These are phyloP conservation scores for Pyrenula massariospora DNA, from an alignment of 495 filamentous ascomycete genomes.

Conservation along the genomic window DNA sequence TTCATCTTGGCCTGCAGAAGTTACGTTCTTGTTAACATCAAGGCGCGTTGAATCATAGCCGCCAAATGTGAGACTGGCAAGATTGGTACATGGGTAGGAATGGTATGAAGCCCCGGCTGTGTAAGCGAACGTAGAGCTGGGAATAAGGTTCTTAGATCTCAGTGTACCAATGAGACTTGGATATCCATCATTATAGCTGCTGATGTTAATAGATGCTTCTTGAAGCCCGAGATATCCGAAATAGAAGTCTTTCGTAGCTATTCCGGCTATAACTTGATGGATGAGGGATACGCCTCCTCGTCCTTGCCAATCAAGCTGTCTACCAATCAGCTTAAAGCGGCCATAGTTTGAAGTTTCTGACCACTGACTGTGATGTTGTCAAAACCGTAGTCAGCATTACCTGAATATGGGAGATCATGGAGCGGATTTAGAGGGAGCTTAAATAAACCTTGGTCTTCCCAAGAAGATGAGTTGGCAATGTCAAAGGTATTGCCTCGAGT, in stretches of 20 bases:
- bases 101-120: slow-evolving; percentile 53
- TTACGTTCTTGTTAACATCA: slow-evolving; percentile 26
- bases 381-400: slow-evolving; percentile 47
- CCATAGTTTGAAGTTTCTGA: too few species aligned
- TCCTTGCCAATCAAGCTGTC: slow-evolving; percentile 21
- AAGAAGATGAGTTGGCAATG: slow-evolving; percentile 36
- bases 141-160: slow-evolving; percentile 34
- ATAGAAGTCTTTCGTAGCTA: slow-evolving; percentile 43
- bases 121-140: slow-evolving; percentile 49
- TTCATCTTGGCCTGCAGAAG: slow-evolving; percentile 1
- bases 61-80: slow-evolving; percentile 44
- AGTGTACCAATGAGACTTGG: slow-evolving; percentile 37
- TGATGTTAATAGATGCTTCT: slow-evolving; percentile 23
- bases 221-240: slow-evolving; percentile 47
- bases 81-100: slow-evolving; percentile 12
- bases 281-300: slow-evolving; percentile 24
- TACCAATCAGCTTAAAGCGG: slow-evolving; percentile 6
- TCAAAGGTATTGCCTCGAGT: slow-evolving; percentile 44
- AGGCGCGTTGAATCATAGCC: slow-evolving; percentile 47
- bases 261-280: slow-evolving; percentile 37
- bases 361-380: slow-evolving; percentile 32
- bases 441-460: slow-evolving; percentile 42
- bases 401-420: slow-evolving; percentile 32
- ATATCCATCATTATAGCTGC: slow-evolving; percentile 19
- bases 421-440: slow-evolving; percentile 36